Evolutionary conservation across 1,284 basidiomycete genomes (phyloP).

Genomic region (Sanghuangporus weigelae): DNA sequence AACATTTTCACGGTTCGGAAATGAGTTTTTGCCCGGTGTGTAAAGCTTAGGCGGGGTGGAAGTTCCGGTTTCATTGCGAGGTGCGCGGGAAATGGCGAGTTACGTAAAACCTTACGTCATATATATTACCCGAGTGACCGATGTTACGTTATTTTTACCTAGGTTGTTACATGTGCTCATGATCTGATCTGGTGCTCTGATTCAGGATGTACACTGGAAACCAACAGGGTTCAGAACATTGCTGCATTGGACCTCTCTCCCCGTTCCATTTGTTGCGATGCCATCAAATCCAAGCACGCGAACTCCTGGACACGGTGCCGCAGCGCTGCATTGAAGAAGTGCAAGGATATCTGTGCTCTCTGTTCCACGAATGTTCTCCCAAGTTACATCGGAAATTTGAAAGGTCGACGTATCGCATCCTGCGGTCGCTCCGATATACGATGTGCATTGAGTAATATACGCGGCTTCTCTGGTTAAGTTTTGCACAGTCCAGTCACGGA

Average conservation of each 20-base stretch:
- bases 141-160: too few relatives aligned
- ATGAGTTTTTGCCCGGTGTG: too few relatives aligned
- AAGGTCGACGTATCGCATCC: slow-evolving; percentile 31
- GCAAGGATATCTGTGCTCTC: slow-evolving; percentile 25
- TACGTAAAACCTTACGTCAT: too few relatives aligned
- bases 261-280: slow-evolving; percentile 19
- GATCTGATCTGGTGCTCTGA: not conserved
- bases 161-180: not conserved
- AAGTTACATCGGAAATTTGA: slow-evolving; percentile 31
- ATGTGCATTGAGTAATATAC: slow-evolving; percentile 30
- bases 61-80: too few relatives aligned
- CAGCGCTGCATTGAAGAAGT: slow-evolving; percentile 28
- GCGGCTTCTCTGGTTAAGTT: slow-evolving; percentile 25
- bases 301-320: slow-evolving; percentile 28
- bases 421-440: slow-evolving; percentile 28
- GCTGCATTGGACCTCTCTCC: slow-evolving; percentile 23
- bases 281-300: slow-evolving; percentile 24
- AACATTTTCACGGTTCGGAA: too few relatives aligned
- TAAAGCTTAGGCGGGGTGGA: too few relatives aligned
- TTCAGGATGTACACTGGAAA: slow-evolving; percentile 24
- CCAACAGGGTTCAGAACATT: slow-evolving; percentile 26
- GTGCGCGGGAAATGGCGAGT: too few relatives aligned
- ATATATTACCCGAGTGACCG: too few relatives aligned
- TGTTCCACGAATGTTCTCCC: slow-evolving; percentile 27
- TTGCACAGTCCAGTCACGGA: slow-evolving; percentile 27